Percentiles rank a stretch among this genome's conserved stretches.
Conservation (phyloP, 2,329 filamentous ascomycete genomes). For the Akanthomyces lecanii region DNA sequence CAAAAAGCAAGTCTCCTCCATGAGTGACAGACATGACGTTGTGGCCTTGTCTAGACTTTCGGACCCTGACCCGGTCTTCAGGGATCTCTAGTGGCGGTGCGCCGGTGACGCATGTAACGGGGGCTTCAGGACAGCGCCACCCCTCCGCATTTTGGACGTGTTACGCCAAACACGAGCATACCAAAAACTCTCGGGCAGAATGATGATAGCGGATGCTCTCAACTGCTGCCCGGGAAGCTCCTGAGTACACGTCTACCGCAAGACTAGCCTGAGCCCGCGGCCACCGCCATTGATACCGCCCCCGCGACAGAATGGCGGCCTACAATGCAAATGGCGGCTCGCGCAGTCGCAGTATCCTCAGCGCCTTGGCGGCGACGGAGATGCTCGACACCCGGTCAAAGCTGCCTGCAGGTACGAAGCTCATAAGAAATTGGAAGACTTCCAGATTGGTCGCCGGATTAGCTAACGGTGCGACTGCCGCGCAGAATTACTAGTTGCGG, state of each 20-base stretch:
- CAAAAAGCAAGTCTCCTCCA: too few species aligned
- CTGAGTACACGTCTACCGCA: neutral
- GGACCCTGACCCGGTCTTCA: conserved; percentile 4
- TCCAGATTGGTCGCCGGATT: neutral
- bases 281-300: conserved; percentile 1
- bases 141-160: neutral
- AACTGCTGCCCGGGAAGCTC: conserved; percentile 4
- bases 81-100: neutral
- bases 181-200: conserved; percentile 3
- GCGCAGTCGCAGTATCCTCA: conserved; percentile 57
- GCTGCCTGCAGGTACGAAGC: conserved; percentile 69
- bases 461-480: neutral
- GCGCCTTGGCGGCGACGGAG: conserved; percentile 72
- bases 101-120: conserved; percentile 11
- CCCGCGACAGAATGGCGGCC: conserved; percentile 36
- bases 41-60: neutral
- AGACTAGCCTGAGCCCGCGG: neutral
- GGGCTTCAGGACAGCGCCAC: neutral
- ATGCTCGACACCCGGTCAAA: conserved; percentile 74
- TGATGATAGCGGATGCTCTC: neutral
- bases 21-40: neutral
- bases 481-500: conserved; percentile 77
- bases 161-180: conserved; percentile 2
- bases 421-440: conserved; percentile 11
- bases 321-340: conserved; percentile 38